Percentiles rank a stretch among this genome's conserved stretches.
Evolutionary conservation across 495 filamentous ascomycete genomes (phyloP).

Genomic region (Aspergillus hancockii): DNA sequence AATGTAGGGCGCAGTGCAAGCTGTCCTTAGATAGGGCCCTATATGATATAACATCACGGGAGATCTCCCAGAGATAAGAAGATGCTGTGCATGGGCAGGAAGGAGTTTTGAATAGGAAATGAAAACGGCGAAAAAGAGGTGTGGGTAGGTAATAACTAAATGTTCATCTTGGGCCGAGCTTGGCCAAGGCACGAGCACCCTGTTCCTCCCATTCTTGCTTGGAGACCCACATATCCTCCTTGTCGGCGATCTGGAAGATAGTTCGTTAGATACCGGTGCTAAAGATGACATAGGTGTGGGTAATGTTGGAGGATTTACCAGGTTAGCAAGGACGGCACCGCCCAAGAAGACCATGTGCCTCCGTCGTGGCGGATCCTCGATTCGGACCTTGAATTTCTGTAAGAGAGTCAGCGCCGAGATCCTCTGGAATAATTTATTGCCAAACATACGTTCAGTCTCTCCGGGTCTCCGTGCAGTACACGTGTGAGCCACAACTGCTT

Average conservation of each 20-base stretch:
- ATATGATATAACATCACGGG: slow-evolving; percentile 4
- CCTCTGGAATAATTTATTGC: background rate
- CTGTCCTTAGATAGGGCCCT: slow-evolving; percentile 3
- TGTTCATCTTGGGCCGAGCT: slow-evolving; percentile 75
- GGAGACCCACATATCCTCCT: slow-evolving; percentile 97
- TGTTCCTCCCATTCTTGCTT: slow-evolving; percentile 97
- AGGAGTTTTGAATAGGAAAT: slow-evolving; percentile 9
- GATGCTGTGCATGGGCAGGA: slow-evolving; percentile 7
- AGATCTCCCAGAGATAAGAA: slow-evolving; percentile 1
- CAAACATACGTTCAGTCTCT: slow-evolving; percentile 73
- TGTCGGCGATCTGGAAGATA: slow-evolving; percentile 79
- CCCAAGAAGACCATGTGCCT: slow-evolving; percentile 99
- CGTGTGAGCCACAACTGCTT: slow-evolving; percentile 98
- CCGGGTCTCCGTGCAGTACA: slow-evolving; percentile 85
- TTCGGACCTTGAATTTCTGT: slow-evolving; percentile 98
- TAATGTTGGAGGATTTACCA: slow-evolving; percentile 51
- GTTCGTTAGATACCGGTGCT: slow-evolving; percentile 22
- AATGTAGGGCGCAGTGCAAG: background rate
- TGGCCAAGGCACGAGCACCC: slow-evolving; percentile 81
- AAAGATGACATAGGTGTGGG: background rate
- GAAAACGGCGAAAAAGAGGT: slow-evolving; percentile 18
- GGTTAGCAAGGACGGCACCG: slow-evolving; percentile 93
- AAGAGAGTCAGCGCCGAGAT: slow-evolving; percentile 22
- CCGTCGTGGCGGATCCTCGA: slow-evolving; percentile 94
- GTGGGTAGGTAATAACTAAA: slow-evolving; percentile 17